A percentile compares a stretch with the other conserved stretches of the same genome.
Evolutionary conservation across 116 monocot species (phyloP).

Genomic region (Thalassia testudinum): DNA sequence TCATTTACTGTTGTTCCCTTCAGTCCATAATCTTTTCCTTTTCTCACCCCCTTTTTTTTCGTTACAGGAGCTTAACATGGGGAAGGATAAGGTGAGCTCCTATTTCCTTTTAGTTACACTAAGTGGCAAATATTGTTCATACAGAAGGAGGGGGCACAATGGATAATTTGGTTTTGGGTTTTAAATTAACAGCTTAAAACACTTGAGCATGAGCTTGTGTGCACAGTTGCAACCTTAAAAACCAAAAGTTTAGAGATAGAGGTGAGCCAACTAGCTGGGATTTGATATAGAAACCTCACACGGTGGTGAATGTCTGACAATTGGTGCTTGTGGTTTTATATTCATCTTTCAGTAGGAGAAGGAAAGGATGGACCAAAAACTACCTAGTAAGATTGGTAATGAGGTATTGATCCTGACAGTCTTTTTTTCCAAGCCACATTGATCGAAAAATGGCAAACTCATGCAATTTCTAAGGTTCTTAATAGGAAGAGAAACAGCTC

Average conservation of each 20-base stretch:
- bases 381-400: not conserved
- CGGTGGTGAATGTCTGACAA: too few relatives aligned
- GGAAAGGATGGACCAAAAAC: constrained; percentile 11
- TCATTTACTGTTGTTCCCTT: too few relatives aligned
- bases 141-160: not conserved
- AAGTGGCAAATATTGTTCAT: not conserved
- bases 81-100: constrained; percentile 47
- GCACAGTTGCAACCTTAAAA: constrained; percentile 20
- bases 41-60: too few relatives aligned
- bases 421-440: not conserved
- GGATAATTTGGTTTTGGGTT: not conserved
- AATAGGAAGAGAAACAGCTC: too few relatives aligned
- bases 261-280: constrained; percentile 13
- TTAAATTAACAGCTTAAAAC: not conserved
- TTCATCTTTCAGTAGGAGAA: constrained; percentile 9
- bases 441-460: too few relatives aligned
- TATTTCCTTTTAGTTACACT: not conserved
- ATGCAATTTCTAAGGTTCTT: too few relatives aligned
- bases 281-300: too few relatives aligned
- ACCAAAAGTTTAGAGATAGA: constrained; percentile 28
- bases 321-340: too few relatives aligned
- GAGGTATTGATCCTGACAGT: constrained; percentile 10
- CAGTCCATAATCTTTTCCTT: too few relatives aligned
- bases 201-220: constrained; percentile 52
- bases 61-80: constrained; percentile 59